Base-by-base conservation (phyloP, 192 early-diverging fungal species). In the Pilaira anomala region DNA sequence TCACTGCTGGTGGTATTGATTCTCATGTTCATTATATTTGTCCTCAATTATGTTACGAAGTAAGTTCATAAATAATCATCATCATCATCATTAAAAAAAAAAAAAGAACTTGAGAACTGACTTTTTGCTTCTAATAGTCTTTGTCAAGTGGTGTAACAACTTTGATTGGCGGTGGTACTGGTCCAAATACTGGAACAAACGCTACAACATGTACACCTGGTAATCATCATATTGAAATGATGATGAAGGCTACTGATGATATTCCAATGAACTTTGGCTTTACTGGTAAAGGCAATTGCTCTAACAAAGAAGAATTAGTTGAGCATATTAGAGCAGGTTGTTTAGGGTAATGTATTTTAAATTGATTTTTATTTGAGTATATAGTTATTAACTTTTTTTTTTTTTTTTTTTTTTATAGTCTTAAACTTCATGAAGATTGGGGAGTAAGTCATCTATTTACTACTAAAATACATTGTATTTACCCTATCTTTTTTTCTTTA, bases 341-440 rank as follows among this genome's bases (percentile, higher is more conserved):
- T 8, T 65, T 96, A 9, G 96, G 96, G 33, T 36, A 36, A n/a
- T n/a, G n/a, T n/a, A n/a, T n/a, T n/a, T n/a, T n/a, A n/a, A n/a
- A n/a, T n/a, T n/a, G n/a, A n/a, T n/a, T n/a, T n/a, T n/a, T n/a
- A n/a, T n/a, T n/a, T n/a, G n/a, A n/a, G n/a, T n/a, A n/a, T n/a
- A n/a, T n/a, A n/a, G n/a, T n/a, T n/a, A n/a, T n/a, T n/a, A n/a
- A n/a, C n/a, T n/a, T n/a, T n/a, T n/a, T n/a, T n/a, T n/a, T n/a
- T n/a, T n/a, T n/a, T n/a, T n/a, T n/a, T n/a, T n/a, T n/a, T n/a
- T n/a, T n/a, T n/a, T n/a, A 9, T 36, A 36, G 33, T 21, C 79
- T 98, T 18, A 89, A 95, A 80, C 77, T 97, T 30, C 95, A 97
- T 78, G 95, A 97, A 76, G 95, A 97, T 77, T 96, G 94, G 93